Evolutionary conservation across 495 filamentous ascomycete species (phyloP).

Genomic region (Aspergillus ostianus): DNA sequence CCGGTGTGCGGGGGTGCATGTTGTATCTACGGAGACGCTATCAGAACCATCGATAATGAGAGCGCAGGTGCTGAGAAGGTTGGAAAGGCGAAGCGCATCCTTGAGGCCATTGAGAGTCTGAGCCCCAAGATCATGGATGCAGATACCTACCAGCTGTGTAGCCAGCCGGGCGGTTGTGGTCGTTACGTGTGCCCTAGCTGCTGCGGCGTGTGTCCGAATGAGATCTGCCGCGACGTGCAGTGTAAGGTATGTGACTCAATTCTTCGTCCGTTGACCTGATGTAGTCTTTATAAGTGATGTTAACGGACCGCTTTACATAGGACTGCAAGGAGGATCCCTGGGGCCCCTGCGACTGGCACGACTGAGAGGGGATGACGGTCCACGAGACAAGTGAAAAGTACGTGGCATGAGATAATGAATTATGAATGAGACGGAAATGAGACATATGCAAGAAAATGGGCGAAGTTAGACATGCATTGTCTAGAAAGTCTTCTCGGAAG

Average conservation of each 20-base stretch:
- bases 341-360: slow-evolving; percentile 31
- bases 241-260: slow-evolving; percentile 25
- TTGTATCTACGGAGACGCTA: slow-evolving; percentile 17
- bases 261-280: not conserved
- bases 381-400: not conserved
- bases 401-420: not conserved
- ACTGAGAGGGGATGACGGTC: not conserved
- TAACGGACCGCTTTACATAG: slow-evolving; percentile 16
- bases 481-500: not conserved
- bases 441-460: not conserved
- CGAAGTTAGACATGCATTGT: not conserved
- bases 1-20: slow-evolving; percentile 21
- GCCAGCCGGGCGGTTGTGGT: slow-evolving; percentile 21
- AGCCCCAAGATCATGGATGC: slow-evolving; percentile 14
- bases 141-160: slow-evolving; percentile 28
- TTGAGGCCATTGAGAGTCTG: slow-evolving; percentile 15
- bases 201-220: slow-evolving; percentile 29
- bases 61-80: not conserved
- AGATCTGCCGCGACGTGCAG: slow-evolving; percentile 29
- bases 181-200: slow-evolving; percentile 31
- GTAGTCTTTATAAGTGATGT: not conserved
- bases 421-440: not conserved
- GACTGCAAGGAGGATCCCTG: slow-evolving; percentile 28
- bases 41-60: not conserved
- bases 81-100: slow-evolving; percentile 2